Evolutionary conservation across 768 basidiomycete species (phyloP).

Genomic region (Omphalotus guepiniiformis): DNA sequence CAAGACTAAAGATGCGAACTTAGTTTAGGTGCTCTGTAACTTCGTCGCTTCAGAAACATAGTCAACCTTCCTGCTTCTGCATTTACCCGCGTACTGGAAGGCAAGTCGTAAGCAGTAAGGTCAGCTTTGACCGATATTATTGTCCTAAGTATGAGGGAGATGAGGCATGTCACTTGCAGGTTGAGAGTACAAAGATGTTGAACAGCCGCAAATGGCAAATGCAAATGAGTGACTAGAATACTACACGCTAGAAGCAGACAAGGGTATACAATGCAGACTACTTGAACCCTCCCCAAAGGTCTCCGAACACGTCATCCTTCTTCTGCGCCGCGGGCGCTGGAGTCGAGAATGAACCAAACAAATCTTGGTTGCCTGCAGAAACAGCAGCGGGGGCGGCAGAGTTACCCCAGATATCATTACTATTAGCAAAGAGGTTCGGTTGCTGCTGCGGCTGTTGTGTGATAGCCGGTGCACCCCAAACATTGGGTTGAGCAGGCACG

Average conservation of each 20-base stretch:
- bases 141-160: too few relatives aligned
- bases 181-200: too few relatives aligned
- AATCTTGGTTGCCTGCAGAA: conserved; percentile 24
- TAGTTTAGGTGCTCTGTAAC: too few relatives aligned
- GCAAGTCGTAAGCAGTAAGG: too few relatives aligned
- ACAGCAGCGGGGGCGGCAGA: conserved; percentile 20
- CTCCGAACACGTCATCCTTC: conserved; percentile 78
- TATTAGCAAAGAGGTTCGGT: conserved; percentile 35
- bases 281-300: conserved; percentile 84
- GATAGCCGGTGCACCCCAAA: conserved; percentile 33
- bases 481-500: conserved; percentile 32
- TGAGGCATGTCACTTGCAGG: too few relatives aligned
- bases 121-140: too few relatives aligned
- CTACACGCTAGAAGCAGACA: background rate
- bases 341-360: conserved; percentile 29
- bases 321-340: conserved; percentile 37
- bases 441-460: conserved; percentile 19
- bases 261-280: conserved; percentile 24
- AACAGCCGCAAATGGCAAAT: too few relatives aligned
- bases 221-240: too few relatives aligned
- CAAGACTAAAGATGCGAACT: too few relatives aligned
- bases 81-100: too few relatives aligned
- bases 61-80: too few relatives aligned
- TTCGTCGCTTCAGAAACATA: too few relatives aligned
- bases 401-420: conserved; percentile 60